Evolutionary conservation across 352 stramenopile genomes (phyloP).

Genomic region (Globisporangium iwayamae): DNA sequence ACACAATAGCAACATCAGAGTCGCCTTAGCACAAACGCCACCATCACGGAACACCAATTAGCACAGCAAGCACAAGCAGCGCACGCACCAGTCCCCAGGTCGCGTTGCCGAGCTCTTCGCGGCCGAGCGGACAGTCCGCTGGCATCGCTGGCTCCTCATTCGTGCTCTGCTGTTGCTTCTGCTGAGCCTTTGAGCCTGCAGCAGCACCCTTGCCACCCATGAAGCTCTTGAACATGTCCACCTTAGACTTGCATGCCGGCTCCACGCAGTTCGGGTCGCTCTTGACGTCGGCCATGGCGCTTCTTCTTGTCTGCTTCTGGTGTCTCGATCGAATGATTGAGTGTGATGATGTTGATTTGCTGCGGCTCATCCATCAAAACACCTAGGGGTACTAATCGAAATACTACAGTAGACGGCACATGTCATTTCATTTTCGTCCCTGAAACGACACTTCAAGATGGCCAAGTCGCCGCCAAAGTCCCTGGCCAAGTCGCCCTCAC

Average conservation of each 20-base stretch:
- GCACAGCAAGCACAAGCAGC: background rate
- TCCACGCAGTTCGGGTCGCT: slow-evolving; percentile 84
- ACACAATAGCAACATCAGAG: slow-evolving; percentile 5
- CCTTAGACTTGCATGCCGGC: slow-evolving; percentile 82
- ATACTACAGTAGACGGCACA: background rate
- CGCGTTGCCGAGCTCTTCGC: slow-evolving; percentile 81
- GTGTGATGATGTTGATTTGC: slow-evolving; percentile 1
- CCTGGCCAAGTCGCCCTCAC: slow-evolving; percentile 28
- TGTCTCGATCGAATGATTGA: slow-evolving; percentile 1
- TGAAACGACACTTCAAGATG: slow-evolving; percentile 15
- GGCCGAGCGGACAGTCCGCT: slow-evolving; percentile 77
- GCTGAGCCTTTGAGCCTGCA: slow-evolving; percentile 1
- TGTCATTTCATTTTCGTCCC: background rate
- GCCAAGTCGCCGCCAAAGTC: slow-evolving; percentile 45
- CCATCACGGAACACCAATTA: too few relatives aligned
- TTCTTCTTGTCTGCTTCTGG: slow-evolving; percentile 4
- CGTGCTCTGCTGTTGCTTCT: slow-evolving; percentile 12
- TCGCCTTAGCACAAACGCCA: background rate
- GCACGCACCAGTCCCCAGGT: slow-evolving; percentile 84
- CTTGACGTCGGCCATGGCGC: slow-evolving; percentile 35
- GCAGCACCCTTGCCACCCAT: slow-evolving; percentile 37
- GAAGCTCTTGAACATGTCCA: slow-evolving; percentile 79
- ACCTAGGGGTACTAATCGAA: background rate
- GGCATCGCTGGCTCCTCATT: slow-evolving; percentile 18
- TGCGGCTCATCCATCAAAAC: slow-evolving; percentile 1